Evolutionary conservation across 768 basidiomycete species (phyloP).

Genomic region (Mycena pura): DNA sequence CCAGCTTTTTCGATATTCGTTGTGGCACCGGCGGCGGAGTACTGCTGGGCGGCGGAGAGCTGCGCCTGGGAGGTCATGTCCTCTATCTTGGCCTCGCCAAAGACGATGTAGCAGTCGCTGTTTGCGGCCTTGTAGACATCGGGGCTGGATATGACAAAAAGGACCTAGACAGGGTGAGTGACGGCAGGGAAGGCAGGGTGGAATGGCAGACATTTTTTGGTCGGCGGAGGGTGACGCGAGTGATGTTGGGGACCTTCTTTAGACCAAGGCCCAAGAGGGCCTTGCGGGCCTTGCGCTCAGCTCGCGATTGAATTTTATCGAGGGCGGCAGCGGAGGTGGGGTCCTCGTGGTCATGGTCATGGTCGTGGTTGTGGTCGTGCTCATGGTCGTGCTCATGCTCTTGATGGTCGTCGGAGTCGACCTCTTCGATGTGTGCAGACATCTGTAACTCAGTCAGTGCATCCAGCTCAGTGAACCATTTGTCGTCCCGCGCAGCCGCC

Average conservation of each 20-base stretch:
- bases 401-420: conserved; percentile 68
- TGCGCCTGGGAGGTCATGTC: conserved; percentile 86
- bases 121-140: conserved; percentile 98
- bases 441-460: conserved; percentile 51
- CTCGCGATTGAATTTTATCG: conserved; percentile 93
- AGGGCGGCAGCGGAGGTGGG: conserved; percentile 84
- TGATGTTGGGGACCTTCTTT: conserved; percentile 92
- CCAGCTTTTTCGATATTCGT: conserved; percentile 56
- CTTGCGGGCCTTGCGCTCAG: conserved; percentile 95
- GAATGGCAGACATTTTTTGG: conserved; percentile 82
- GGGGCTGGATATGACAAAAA: conserved; percentile 91
- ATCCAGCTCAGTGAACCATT: conserved; percentile 3
- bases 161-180: conserved; percentile 55
- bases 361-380: conserved; percentile 57
- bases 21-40: conserved; percentile 58
- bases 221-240: conserved; percentile 91
- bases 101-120: conserved; percentile 98
- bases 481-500: neutral
- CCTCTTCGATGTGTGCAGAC: conserved; percentile 87
- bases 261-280: conserved; percentile 89
- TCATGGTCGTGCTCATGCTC: conserved; percentile 58
- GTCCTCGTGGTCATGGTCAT: conserved; percentile 77
- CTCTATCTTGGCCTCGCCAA: conserved; percentile 97
- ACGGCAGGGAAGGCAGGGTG: neutral
- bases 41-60: conserved; percentile 80